Conservation (phyloP, 805 yeast species). For the Yarrowia yakushimensis region DNA sequence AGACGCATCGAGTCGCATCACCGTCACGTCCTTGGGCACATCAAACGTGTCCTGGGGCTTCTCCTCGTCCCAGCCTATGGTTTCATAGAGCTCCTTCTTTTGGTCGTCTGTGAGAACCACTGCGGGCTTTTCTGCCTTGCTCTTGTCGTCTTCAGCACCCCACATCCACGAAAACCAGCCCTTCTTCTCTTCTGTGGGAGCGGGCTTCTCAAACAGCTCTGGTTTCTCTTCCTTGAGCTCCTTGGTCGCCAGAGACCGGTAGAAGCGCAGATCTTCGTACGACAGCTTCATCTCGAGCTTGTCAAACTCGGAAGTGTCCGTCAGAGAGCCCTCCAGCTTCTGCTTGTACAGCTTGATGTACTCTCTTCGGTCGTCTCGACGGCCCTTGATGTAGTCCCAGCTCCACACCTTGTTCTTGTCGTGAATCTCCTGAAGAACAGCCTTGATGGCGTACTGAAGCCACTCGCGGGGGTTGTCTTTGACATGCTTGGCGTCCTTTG, state of each 20-base stretch:
- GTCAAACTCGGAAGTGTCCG: slow-evolving; percentile 40
- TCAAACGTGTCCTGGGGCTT: slow-evolving; percentile 46
- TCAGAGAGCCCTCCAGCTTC: slow-evolving; percentile 40
- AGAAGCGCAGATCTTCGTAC: slow-evolving; percentile 79
- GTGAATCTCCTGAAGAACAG: slow-evolving; percentile 74
- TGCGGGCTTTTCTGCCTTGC: slow-evolving; percentile 37
- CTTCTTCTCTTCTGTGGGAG: slow-evolving; percentile 6
- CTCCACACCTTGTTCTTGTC: slow-evolving; percentile 78
- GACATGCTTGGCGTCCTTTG: slow-evolving; percentile 42
- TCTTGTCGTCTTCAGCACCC: slow-evolving; percentile 29
- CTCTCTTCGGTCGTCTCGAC: slow-evolving; percentile 66
- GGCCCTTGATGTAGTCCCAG: slow-evolving; percentile 73
- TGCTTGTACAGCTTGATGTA: slow-evolving; percentile 72
- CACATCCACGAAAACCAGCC: slow-evolving; percentile 36
- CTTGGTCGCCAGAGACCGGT: slow-evolving; percentile 72
- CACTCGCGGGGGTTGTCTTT: slow-evolving; percentile 70
- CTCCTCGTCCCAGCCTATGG: slow-evolving; percentile 83
- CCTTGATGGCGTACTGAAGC: slow-evolving; percentile 77
- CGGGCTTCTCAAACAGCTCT: slow-evolving; percentile 28
- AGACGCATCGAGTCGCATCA: slow-evolving; percentile 62
- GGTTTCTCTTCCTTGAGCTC: slow-evolving; percentile 55
- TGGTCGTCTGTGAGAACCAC: slow-evolving; percentile 78
- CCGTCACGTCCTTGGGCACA: slow-evolving; percentile 68
- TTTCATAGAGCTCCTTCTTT: slow-evolving; percentile 81
- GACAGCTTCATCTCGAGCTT: slow-evolving; percentile 56